phyloP scores from a whole-genome alignment of 768 basidiomycete genomes.

The Russula brevipes region DNA sequence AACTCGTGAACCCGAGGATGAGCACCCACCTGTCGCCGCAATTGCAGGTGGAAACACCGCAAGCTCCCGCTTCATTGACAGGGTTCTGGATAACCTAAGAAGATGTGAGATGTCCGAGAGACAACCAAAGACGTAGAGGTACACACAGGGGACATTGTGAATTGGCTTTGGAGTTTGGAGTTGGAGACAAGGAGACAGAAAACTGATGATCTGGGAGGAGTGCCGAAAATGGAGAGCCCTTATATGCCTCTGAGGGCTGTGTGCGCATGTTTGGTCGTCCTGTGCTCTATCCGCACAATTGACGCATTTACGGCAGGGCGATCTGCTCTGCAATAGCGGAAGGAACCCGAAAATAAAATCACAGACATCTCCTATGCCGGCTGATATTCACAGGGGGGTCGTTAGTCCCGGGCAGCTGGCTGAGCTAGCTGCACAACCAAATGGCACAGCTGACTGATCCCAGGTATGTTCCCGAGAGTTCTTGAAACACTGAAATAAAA shows the following conservation, averaged over 20 bases:
- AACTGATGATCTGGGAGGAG: not conserved
- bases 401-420: no score
- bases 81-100: conserved; percentile 27
- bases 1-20: not conserved
- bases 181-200: no score
- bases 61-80: conserved; percentile 35
- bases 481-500: no score
- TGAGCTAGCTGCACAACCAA: no score
- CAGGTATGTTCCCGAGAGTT: no score
- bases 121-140: not conserved
- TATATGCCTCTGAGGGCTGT: not conserved
- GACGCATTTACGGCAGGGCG: not conserved
- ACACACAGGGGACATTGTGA: conserved; percentile 11
- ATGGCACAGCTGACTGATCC: no score
- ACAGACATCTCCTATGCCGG: no score
- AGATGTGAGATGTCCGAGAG: not conserved
- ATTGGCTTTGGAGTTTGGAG: not conserved
- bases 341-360: no score
- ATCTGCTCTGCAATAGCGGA: no score
- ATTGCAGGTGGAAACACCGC: conserved; percentile 35
- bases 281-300: not conserved
- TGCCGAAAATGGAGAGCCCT: not conserved
- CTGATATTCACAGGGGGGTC: no score
- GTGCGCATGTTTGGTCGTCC: conserved; percentile 1
- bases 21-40: conserved; percentile 46